phyloP scores from a whole-genome alignment of 345 rosid species.

The Excoecaria cochinchinensis region DNA sequence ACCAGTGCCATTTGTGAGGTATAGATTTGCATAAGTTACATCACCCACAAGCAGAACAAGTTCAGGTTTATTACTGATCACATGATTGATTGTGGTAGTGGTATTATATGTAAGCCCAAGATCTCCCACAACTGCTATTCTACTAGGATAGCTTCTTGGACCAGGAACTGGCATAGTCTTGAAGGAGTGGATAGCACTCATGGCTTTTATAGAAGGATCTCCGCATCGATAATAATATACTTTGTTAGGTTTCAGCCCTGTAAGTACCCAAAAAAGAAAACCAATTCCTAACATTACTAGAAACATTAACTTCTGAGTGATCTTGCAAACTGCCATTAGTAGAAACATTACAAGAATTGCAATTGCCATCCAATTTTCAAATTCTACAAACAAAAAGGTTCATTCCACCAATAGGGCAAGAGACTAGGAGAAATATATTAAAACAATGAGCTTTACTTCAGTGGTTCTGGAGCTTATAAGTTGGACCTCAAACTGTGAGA shows the following conservation, averaged over 20 bases:
- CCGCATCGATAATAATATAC: conserved; percentile 67
- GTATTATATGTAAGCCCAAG: conserved; percentile 86
- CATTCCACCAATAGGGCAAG: too few species aligned
- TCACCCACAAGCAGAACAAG: conserved; percentile 82
- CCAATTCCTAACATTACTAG: too few species aligned
- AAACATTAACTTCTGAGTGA: neutral
- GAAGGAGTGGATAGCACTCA: conserved; percentile 53
- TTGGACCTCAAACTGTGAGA: too few species aligned
- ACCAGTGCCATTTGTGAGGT: conserved; percentile 59
- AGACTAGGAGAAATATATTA: neutral
- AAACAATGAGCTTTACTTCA: neutral
- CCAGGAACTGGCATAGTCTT: conserved; percentile 70
- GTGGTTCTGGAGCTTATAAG: too few species aligned
- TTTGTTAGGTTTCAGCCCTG: conserved; percentile 68
- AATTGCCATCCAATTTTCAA: too few species aligned
- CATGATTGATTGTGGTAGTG: conserved; percentile 52
- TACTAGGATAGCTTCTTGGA: conserved; percentile 56
- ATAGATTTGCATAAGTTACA: conserved; percentile 71
- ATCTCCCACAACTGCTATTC: conserved; percentile 75
- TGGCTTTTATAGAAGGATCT: conserved; percentile 60
- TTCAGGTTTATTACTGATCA: conserved; percentile 68
- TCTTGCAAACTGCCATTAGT: too few species aligned
- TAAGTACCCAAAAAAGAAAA: neutral
- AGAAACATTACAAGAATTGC: too few species aligned
- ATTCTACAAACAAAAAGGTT: too few species aligned